phyloP scores from a whole-genome alignment of 148 eudicot species.

The Gaultheria prostrata region DNA sequence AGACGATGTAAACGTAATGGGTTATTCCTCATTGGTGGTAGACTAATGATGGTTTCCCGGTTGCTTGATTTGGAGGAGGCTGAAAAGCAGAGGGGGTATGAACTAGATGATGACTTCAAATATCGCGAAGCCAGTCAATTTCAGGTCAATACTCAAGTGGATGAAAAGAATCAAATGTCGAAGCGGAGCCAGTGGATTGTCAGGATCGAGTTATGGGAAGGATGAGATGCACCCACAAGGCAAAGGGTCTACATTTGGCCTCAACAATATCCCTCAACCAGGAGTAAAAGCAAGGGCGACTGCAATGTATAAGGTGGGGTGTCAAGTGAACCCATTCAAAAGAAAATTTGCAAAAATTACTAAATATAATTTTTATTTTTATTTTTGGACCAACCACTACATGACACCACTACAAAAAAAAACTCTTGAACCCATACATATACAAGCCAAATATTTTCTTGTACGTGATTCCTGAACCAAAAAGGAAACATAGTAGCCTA shows the following conservation, averaged over 20 bases:
- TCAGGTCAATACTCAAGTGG: conserved; percentile 43
- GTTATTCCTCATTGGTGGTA: conserved; percentile 86
- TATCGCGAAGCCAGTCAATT: conserved; percentile 45
- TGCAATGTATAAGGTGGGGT: no score
- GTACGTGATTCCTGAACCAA: no score
- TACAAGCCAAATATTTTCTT: no score
- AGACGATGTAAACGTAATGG: conserved; percentile 98
- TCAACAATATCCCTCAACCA: conserved; percentile 48
- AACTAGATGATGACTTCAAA: conserved; percentile 71
- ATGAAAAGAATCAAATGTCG: conserved; percentile 42
- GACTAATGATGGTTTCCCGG: conserved; percentile 92
- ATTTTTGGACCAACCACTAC: no score
- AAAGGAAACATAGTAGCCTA: no score
- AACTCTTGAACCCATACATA: no score
- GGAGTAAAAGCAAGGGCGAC: no score
- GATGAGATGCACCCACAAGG: conserved; percentile 36
- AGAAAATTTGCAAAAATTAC: no score
- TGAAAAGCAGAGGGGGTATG: conserved; percentile 82
- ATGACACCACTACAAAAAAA: no score
- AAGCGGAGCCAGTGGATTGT: conserved; percentile 39
- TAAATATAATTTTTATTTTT: no score
- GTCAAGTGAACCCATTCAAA: no score
- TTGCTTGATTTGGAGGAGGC: conserved; percentile 94
- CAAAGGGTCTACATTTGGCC: conserved; percentile 36
- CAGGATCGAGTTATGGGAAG: conserved; percentile 45